A percentile compares a stretch with the other conserved stretches of the same genome.
These are phyloP conservation scores for Sutorius eximius DNA, from an alignment of 1,284 basidiomycete genomes.

Conservation along the genomic window DNA sequence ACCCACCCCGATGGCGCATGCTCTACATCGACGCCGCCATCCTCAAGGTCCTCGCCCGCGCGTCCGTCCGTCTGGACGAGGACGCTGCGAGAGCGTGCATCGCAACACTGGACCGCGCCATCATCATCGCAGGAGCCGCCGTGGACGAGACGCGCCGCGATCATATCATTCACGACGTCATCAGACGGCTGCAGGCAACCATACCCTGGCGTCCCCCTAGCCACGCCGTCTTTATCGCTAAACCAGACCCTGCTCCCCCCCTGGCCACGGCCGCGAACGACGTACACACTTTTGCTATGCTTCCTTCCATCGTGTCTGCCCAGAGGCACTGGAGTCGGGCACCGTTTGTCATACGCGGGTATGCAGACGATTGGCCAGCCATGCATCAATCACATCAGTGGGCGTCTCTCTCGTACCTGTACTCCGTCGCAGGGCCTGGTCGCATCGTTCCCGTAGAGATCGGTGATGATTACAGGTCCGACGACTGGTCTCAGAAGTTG, in stretches of 20 bases:
- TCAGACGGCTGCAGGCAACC: constrained; percentile 47
- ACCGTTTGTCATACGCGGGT: constrained; percentile 77
- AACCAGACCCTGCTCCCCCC: constrained; percentile 9
- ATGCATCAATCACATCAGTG: constrained; percentile 61
- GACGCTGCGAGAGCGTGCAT: constrained; percentile 41
- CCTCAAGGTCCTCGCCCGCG: constrained; percentile 47
- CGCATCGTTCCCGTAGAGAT: constrained; percentile 90
- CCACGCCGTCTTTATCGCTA: constrained; percentile 19
- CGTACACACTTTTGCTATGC: constrained; percentile 40
- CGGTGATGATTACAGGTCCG: constrained; percentile 79
- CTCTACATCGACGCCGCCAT: constrained; percentile 68
- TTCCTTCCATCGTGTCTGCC: constrained; percentile 62
- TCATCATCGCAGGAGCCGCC: constrained; percentile 79
- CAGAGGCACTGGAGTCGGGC: constrained; percentile 38
- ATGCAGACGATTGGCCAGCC: constrained; percentile 69
- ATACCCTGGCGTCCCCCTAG: constrained; percentile 10
- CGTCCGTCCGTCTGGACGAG: constrained; percentile 32
- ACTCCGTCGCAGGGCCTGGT: constrained; percentile 67
- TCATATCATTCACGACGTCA: constrained; percentile 55
- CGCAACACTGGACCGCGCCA: constrained; percentile 69
- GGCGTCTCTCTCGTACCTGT: constrained; percentile 69
- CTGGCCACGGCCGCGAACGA: constrained; percentile 26
- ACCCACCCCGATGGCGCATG: constrained; percentile 42
- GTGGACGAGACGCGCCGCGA: constrained; percentile 62
- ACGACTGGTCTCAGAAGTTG: constrained; percentile 82